These are phyloP conservation scores for Candida loeiensis DNA, from an alignment of 805 yeast species.

Conservation along the genomic window DNA sequence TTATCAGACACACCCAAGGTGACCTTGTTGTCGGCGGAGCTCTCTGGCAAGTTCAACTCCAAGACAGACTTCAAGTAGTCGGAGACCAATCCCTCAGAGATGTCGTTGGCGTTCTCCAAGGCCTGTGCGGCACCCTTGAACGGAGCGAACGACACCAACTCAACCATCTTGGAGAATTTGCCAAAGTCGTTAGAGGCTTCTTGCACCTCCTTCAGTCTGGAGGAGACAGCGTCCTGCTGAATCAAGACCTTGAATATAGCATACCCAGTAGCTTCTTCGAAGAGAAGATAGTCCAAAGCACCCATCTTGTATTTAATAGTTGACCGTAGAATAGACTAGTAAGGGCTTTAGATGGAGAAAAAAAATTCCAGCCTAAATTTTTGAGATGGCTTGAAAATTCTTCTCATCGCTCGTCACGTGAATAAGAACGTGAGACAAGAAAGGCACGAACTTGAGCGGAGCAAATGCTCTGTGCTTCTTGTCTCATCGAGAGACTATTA, in stretches of 20 bases:
- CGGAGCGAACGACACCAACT: conserved; percentile 93
- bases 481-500: too few species aligned
- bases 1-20: conserved; percentile 88
- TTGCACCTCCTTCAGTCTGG: conserved; percentile 91
- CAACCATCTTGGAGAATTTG: conserved; percentile 86
- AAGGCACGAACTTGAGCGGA: too few species aligned
- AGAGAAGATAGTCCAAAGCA: conserved; percentile 78
- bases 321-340: conserved; percentile 3
- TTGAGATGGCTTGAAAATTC: conserved; percentile 12
- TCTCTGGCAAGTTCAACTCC: conserved; percentile 87
- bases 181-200: conserved; percentile 81
- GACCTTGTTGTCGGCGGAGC: conserved; percentile 60
- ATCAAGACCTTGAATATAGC: conserved; percentile 91
- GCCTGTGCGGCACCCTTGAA: conserved; percentile 99
- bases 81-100: conserved; percentile 93
- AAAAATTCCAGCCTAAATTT: conserved; percentile 3
- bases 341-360: conserved; percentile 5
- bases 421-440: conserved; percentile 2
- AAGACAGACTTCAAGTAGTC: conserved; percentile 86
- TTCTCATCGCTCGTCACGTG: conserved; percentile 13
- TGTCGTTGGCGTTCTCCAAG: conserved; percentile 94
- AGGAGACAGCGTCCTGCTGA: conserved; percentile 92
- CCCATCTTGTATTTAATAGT: conserved; percentile 12
- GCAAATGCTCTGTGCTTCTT: too few species aligned
- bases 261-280: conserved; percentile 98